A percentile compares a stretch with the other conserved stretches of the same genome.
Evolutionary conservation across 129 eudicot species (phyloP).

Genomic region (Tagetes patula): DNA sequence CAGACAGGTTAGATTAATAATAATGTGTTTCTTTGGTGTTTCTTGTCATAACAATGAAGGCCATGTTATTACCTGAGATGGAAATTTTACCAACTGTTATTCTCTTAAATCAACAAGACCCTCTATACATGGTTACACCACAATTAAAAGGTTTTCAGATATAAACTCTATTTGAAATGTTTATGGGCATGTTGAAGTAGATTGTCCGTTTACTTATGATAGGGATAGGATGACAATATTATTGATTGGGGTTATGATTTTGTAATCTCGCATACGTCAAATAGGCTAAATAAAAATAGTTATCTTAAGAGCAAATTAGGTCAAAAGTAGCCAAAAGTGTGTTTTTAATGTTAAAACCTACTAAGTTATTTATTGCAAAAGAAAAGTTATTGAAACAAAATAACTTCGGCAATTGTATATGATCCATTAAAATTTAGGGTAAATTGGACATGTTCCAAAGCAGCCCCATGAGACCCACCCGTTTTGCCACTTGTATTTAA

Average conservation of each 20-base stretch:
- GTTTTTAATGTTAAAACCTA: neutral
- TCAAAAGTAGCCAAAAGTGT: neutral
- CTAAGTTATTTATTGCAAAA: neutral
- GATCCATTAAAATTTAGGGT: neutral
- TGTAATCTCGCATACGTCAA: neutral
- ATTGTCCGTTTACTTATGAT: neutral
- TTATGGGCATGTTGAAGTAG: neutral
- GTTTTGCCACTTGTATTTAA: neutral
- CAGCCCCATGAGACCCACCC: neutral
- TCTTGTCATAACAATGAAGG: neutral
- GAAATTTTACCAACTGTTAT: neutral
- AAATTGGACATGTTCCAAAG: neutral
- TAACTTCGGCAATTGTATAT: neutral
- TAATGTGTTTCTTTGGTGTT: neutral
- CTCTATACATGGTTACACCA: neutral
- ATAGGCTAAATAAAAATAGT: neutral
- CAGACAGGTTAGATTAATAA: constrained; percentile 62
- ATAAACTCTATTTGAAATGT: neutral
- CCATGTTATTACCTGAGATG: neutral
- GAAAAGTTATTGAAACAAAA: neutral
- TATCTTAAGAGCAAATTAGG: neutral
- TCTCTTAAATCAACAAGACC: neutral
- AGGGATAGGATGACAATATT: neutral
- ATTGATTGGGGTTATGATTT: neutral
- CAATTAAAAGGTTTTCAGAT: neutral